Base-by-base conservation (phyloP, 495 filamentous ascomycete genomes). In the Podospora anserina region DNA sequence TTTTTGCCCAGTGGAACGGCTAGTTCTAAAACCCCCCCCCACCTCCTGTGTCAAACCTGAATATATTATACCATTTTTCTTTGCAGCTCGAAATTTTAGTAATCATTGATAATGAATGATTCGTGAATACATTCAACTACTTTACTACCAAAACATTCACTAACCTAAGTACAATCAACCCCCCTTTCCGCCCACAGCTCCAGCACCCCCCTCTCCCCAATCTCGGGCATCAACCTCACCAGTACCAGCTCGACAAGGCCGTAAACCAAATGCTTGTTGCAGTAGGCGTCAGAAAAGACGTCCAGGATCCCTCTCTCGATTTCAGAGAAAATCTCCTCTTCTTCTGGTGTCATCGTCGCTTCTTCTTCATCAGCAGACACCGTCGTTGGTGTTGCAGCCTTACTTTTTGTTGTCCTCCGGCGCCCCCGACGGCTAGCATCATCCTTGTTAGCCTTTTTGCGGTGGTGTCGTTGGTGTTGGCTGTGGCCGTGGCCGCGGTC, bases 181-280 rank as follows among this genome's bases (percentile, higher is more conserved):
- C 39, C 39, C 39, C 93, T 83, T 74, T 90, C 89, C 71, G 85
- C 89, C 86, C 92, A 86, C 60, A 97, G 77, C 74, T 92, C 90
- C 66, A 79, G 78, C 11, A 92, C 86, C 53, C 89, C 88, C 73
- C 85, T 88, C 70, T 93, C 91, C 34, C 86, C 85, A 71, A 98
- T 72, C 83, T 99, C 95, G 30, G 95, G 95, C 63, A 97, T 83
- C 39, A 97, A 78, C 71, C 89, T 86, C 49, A 90, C 87, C 16
- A 99, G 80, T 0, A 96, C 68, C 64, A 92, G 79, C 78, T 98
- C 95, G 54, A 97, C 72, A 54, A 93, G 82, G 26, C 84, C 81
- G 71, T 94, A 96, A 57, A 94, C 77, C 11, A 99, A 78, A 77
- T 98, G 93, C 78, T 91, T 94, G 80, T 97, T 98, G 76, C 91